These are phyloP conservation scores for Oryza longistaminata DNA, from an alignment of 176 grass and related monocot genomes.

Conservation along the genomic window DNA sequence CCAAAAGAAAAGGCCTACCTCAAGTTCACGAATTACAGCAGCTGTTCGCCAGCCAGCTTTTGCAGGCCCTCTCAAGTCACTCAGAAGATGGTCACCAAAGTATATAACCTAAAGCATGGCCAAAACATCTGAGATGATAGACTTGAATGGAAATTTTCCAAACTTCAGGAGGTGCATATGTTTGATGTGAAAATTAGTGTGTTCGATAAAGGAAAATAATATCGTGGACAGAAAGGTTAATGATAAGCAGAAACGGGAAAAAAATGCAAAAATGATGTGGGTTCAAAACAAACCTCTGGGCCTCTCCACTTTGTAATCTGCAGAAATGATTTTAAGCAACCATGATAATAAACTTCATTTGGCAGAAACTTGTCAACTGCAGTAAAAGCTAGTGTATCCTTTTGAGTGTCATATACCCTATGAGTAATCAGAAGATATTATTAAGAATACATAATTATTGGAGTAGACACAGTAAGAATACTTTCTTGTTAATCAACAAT, in stretches of 20 bases:
- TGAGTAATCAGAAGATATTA: too few species aligned
- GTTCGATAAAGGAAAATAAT: not conserved
- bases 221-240: not conserved
- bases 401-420: conserved; percentile 88
- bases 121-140: conserved; percentile 30
- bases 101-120: conserved; percentile 78
- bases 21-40: conserved; percentile 94
- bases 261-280: not conserved
- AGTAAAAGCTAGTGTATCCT: conserved; percentile 90
- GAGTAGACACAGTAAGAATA: too few species aligned
- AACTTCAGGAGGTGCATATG: not conserved
- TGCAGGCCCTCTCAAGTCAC: conserved; percentile 93
- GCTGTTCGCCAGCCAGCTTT: conserved; percentile 99
- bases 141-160: not conserved
- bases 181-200: not conserved
- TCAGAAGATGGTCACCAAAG: conserved; percentile 97
- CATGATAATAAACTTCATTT: conserved; percentile 87
- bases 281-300: conserved; percentile 63
- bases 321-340: conserved; percentile 95
- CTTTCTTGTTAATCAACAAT: too few species aligned
- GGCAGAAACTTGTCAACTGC: conserved; percentile 83
- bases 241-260: not conserved
- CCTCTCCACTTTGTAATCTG: conserved; percentile 99
- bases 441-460: too few species aligned
- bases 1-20: conserved; percentile 50